Evolutionary conservation across 176 grass and related monocot genomes (phyloP), one percentile per base, ranked within the genome.

Genomic region (Urochloa ruziziensis): DNA sequence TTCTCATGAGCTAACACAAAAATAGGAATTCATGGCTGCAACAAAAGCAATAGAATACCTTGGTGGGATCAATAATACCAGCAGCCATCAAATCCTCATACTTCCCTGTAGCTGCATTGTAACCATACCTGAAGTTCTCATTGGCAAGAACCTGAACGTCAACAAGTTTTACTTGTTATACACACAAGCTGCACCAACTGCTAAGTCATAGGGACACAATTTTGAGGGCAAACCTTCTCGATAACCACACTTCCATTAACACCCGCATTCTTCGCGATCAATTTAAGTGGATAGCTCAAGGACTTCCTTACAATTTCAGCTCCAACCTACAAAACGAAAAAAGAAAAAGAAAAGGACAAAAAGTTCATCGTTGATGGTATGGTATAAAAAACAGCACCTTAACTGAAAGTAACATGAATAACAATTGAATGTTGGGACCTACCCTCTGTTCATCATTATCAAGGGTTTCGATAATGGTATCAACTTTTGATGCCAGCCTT

Each of bases 391-490:
- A 58, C 7, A 10, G 2, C 6, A 42, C 29, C 21, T 13, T 14
- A 47, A 64, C 17, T 0, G 51, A 10, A 34, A 3, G 37, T 82
- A 39, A 18, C 32, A 61, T 77, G 53, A 70, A 44, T 11, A 67
- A 47, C 24, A 10, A 49, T 0, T 10, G 7, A 47, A 80, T 5
- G 47, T 34, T n/a, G 9, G 4, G 10, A 65, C 48, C 32, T 82
- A 95, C 91, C 92, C 93, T 98, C 80, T 98, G 96, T 61, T 98
- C 96, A 80, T 98, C 96, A 82, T 98, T 98, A 16, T 93, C 96
- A 25, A 98, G 91, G 44, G 86, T 88, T 33, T 91, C 91, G 79
- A 93, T 93, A 32, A 98, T 98, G 30, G 87, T 91, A 69, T 98
- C 91, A 28, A 98, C 93, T 88, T 90, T 98, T 44, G 91, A 79